Evolutionary conservation across 2,329 filamentous ascomycete species (phyloP).

Genomic region (Capronia epimyces): DNA sequence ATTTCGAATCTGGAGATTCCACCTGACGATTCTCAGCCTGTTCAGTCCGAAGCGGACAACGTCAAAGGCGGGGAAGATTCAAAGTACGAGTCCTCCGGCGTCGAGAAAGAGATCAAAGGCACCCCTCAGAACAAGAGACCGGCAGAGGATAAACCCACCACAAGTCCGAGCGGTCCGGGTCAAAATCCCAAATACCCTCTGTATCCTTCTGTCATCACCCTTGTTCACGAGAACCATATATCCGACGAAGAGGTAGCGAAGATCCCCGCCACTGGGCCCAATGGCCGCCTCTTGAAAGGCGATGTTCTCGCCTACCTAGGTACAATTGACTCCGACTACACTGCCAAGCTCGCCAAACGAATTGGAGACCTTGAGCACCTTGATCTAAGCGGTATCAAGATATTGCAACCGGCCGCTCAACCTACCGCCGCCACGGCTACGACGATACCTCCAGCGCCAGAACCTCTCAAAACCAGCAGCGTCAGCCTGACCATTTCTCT

Average conservation of each 20-base stretch:
- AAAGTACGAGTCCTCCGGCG: constrained; percentile 19
- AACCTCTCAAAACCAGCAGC: constrained; percentile 40
- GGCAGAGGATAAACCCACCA: constrained; percentile 22
- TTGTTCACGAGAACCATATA: constrained; percentile 74
- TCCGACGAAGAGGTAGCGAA: constrained; percentile 68
- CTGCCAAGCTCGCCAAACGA: constrained; percentile 62
- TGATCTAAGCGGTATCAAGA: constrained; percentile 92
- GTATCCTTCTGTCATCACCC: constrained; percentile 72
- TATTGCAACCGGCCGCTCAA: constrained; percentile 48
- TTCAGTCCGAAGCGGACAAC: constrained; percentile 24
- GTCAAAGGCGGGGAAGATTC: constrained; percentile 20
- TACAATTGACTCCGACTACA: constrained; percentile 65
- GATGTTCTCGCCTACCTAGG: constrained; percentile 90
- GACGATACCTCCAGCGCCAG: constrained; percentile 31
- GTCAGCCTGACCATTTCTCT: constrained; percentile 65
- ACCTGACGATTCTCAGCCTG: constrained; percentile 50
- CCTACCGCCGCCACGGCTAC: constrained; percentile 34
- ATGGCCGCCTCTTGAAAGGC: constrained; percentile 85
- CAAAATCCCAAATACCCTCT: constrained; percentile 46
- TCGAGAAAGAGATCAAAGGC: constrained; percentile 29
- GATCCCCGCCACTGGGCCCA: constrained; percentile 82
- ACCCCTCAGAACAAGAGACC: constrained; percentile 24
- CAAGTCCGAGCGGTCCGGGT: constrained; percentile 25
- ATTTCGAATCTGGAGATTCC: constrained; percentile 68
- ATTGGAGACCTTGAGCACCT: constrained; percentile 75